These are phyloP conservation scores for Metschnikowia henanensis DNA, from an alignment of 805 yeast species.

Conservation along the genomic window DNA sequence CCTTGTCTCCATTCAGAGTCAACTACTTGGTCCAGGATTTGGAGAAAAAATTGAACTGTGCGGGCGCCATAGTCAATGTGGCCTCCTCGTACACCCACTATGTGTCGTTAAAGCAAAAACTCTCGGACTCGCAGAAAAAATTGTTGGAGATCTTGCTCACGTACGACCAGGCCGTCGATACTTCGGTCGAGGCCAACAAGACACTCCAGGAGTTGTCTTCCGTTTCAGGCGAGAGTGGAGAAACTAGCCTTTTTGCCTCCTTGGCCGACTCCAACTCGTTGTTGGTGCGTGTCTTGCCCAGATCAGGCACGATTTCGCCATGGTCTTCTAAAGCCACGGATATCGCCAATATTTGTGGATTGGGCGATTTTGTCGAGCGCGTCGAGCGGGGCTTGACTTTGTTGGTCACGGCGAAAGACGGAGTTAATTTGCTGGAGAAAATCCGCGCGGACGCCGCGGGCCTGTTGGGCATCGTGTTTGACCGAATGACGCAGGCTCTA, in stretches of 20 bases:
- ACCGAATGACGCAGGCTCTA: slow-evolving; percentile 89
- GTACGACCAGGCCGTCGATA: slow-evolving; percentile 70
- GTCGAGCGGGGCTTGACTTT: slow-evolving; percentile 90
- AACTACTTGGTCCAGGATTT: slow-evolving; percentile 69
- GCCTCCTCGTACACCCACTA: slow-evolving; percentile 81
- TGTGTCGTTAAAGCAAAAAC: slow-evolving; percentile 51
- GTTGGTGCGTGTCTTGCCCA: slow-evolving; percentile 78
- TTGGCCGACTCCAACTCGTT: slow-evolving; percentile 33
- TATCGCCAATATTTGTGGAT: slow-evolving; percentile 86
- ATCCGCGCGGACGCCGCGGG: slow-evolving; percentile 42
- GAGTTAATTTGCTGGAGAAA: slow-evolving; percentile 61
- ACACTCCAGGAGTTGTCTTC: slow-evolving; percentile 35
- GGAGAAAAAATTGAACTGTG: slow-evolving; percentile 63
- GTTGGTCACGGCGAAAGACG: slow-evolving; percentile 50
- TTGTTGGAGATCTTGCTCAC: slow-evolving; percentile 63
- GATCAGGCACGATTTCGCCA: slow-evolving; percentile 96
- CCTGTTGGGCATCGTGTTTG: slow-evolving; percentile 72
- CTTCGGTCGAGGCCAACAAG: slow-evolving; percentile 43
- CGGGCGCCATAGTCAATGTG: slow-evolving; percentile 64
- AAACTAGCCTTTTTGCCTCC: slow-evolving; percentile 6
- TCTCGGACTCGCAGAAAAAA: slow-evolving; percentile 41
- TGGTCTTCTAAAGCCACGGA: slow-evolving; percentile 99
- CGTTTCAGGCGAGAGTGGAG: slow-evolving; percentile 26
- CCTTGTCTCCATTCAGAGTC: slow-evolving; percentile 85
- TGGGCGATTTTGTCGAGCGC: slow-evolving; percentile 67